Conservation (phyloP, 768 basidiomycete species). For the Lyophyllum atratum region DNA sequence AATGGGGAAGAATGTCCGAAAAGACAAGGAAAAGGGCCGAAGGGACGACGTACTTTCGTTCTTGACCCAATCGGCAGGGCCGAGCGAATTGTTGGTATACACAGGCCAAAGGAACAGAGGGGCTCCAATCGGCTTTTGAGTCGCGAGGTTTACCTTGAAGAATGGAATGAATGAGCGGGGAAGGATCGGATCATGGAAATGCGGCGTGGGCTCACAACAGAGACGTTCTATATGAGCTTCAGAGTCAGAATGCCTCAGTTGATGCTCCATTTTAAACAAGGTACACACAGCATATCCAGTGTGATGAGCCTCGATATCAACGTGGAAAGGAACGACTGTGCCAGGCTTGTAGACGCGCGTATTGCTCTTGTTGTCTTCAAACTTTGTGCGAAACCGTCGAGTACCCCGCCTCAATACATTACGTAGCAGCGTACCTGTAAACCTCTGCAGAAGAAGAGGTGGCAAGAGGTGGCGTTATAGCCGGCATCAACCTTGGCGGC, state of each 20-base stretch:
- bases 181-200: neutral
- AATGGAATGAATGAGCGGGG: neutral
- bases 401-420: neutral
- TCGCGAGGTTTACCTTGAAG: conserved; percentile 28
- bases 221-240: conserved; percentile 32
- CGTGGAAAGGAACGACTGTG: conserved; percentile 28
- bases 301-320: conserved; percentile 35
- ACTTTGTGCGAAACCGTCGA: conserved; percentile 12
- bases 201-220: conserved; percentile 20
- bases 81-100: conserved; percentile 32
- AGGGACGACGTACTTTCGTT: conserved; percentile 31
- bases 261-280: neutral
- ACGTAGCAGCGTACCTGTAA: conserved; percentile 22
- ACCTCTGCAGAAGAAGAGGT: conserved; percentile 36
- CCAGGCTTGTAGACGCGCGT: conserved; percentile 29
- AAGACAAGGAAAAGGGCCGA: neutral
- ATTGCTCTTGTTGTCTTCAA: conserved; percentile 32
- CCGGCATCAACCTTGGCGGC: conserved; percentile 26
- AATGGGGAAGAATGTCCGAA: neutral
- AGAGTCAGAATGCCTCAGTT: neutral
- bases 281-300: conserved; percentile 33
- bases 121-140: conserved; percentile 27
- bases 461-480: conserved; percentile 33
- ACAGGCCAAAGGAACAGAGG: conserved; percentile 34
- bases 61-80: conserved; percentile 31